These are phyloP conservation scores for Dovyalis caffra DNA, from an alignment of 345 rosid species.

Conservation along the genomic window DNA sequence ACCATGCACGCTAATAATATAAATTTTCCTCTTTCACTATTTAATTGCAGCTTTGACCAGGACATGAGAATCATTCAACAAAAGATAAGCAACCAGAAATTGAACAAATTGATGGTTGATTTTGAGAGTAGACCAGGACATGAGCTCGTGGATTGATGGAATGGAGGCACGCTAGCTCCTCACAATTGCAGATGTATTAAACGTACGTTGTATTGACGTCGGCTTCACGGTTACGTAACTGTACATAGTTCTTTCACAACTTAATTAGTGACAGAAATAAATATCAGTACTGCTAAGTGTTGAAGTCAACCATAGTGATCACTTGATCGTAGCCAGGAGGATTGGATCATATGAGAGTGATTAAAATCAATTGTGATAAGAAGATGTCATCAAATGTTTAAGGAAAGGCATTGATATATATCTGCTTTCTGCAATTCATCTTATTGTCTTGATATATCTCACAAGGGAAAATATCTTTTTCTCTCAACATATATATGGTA, in stretches of 20 bases:
- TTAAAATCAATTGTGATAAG: neutral
- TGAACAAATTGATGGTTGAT: slow-evolving; percentile 51
- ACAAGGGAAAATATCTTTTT: neutral
- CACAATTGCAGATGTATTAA: neutral
- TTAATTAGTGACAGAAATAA: neutral
- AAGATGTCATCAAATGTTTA: neutral
- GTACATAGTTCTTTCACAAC: neutral
- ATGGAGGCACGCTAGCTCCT: neutral
- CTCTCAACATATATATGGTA: neutral
- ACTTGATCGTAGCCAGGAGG: neutral
- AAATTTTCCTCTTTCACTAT: neutral
- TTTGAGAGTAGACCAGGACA: slow-evolving; percentile 21
- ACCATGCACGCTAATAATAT: neutral
- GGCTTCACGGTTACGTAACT: neutral
- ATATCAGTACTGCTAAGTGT: no score
- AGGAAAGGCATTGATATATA: neutral
- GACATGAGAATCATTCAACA: slow-evolving; percentile 41
- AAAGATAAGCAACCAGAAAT: slow-evolving; percentile 53
- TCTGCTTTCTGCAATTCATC: neutral
- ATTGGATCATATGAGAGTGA: neutral
- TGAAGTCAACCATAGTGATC: neutral
- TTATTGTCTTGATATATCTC: neutral
- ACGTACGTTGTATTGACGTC: neutral
- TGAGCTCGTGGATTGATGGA: neutral
- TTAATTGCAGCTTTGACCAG: slow-evolving; percentile 30